A percentile compares a stretch with the other conserved stretches of the same genome.
Evolutionary conservation across 1,139 yeast species (phyloP).

Genomic region (Blastobotrys arbuscula): DNA sequence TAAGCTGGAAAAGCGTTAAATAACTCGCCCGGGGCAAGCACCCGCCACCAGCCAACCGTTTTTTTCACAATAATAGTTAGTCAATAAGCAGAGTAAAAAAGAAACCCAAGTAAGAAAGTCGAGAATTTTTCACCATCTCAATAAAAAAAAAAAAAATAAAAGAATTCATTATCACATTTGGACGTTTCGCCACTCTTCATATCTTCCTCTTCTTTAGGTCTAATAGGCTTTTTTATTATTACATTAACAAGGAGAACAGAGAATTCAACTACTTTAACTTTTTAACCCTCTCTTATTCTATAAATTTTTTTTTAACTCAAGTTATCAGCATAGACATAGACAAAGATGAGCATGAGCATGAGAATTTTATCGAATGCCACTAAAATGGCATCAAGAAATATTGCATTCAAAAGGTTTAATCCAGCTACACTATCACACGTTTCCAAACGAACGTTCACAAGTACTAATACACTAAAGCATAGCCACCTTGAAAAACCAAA

Average conservation of each 20-base stretch:
- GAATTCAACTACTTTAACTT: too few relatives aligned
- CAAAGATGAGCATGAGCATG: background rate
- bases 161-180: background rate
- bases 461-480: conserved; percentile 38
- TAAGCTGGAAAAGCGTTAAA: too few relatives aligned
- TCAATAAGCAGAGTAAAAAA: background rate
- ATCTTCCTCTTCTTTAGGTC: too few relatives aligned
- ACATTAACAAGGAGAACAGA: background rate
- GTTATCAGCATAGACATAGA: too few relatives aligned
- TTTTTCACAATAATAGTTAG: background rate
- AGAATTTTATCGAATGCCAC: background rate
- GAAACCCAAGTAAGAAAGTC: background rate
- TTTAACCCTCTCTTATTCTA: too few relatives aligned
- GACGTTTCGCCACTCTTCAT: background rate
- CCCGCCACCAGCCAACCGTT: background rate
- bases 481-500: conserved; percentile 88
- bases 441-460: conserved; percentile 6
- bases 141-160: background rate
- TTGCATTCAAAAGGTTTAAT: background rate
- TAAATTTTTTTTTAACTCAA: too few relatives aligned
- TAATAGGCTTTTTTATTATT: too few relatives aligned
- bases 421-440: background rate
- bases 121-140: background rate
- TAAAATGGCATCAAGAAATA: background rate
- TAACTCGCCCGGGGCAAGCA: background rate